These are phyloP conservation scores for Magnolia changhungtana DNA, from an alignment of 164 flowering plant genomes.

Conservation along the genomic window DNA sequence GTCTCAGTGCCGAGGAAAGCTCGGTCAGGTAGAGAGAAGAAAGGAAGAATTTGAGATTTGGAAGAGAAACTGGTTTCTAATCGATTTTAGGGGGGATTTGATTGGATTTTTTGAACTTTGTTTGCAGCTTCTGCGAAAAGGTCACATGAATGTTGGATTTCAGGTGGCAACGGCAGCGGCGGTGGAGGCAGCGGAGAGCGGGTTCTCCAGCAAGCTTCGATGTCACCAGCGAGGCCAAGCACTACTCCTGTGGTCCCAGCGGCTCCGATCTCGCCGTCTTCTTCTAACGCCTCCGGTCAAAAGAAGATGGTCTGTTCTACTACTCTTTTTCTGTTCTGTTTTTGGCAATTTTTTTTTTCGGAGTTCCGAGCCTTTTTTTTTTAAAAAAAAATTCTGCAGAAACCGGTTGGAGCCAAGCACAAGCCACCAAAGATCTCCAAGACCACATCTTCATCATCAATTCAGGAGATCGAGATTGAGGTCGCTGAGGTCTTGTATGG, in stretches of 20 bases:
- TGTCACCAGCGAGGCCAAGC: conserved; percentile 67
- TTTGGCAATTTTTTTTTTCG: background rate
- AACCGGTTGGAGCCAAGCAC: conserved; percentile 58
- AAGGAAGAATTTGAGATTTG: background rate
- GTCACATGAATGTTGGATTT: conserved; percentile 70
- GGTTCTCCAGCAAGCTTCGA: conserved; percentile 59
- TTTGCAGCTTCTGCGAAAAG: conserved; percentile 79
- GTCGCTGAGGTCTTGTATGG: conserved; percentile 96
- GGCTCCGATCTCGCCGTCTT: conserved; percentile 56
- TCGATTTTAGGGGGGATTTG: conserved; percentile 5
- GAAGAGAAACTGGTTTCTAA: background rate
- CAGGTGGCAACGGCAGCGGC: conserved; percentile 20
- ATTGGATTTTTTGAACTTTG: conserved; percentile 2
- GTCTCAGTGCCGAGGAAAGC: conserved; percentile 92
- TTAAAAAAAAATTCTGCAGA: conserved; percentile 35
- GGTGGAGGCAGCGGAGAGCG: conserved; percentile 43
- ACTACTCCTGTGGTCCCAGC: conserved; percentile 30
- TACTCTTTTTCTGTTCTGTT: background rate
- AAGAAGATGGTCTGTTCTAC: conserved; percentile 58
- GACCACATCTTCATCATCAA: conserved; percentile 44
- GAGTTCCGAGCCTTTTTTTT: background rate
- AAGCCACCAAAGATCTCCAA: conserved; percentile 57
- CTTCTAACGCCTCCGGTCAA: conserved; percentile 50
- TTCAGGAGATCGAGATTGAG: conserved; percentile 93
- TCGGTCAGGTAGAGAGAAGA: conserved; percentile 42